These are phyloP conservation scores for Penicillium janthinellum DNA, from an alignment of 2,329 filamentous ascomycete genomes.

Conservation along the genomic window DNA sequence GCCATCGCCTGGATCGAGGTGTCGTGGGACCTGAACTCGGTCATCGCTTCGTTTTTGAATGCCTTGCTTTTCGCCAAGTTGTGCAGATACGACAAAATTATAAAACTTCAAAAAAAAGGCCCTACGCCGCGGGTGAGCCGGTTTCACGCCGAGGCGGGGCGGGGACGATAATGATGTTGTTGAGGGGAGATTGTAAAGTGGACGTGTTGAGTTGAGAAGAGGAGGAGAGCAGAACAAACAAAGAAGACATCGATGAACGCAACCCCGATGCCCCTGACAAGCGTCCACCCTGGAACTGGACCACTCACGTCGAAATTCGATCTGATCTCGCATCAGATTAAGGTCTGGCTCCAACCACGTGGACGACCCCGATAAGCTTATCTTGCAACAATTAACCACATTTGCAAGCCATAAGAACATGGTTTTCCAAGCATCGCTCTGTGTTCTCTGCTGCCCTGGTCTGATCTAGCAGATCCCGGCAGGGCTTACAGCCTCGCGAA, in stretches of 20 bases:
- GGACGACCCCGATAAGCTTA: slow-evolving; percentile 23
- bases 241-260: slow-evolving; percentile 18
- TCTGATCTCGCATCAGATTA: neutral
- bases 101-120: slow-evolving; percentile 19
- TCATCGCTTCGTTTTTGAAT: slow-evolving; percentile 4
- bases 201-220: neutral
- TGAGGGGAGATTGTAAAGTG: neutral
- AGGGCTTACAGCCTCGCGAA: neutral
- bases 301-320: neutral
- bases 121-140: slow-evolving; percentile 22
- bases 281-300: slow-evolving; percentile 12
- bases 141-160: slow-evolving; percentile 21
- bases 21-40: slow-evolving; percentile 1
- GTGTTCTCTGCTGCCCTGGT: neutral
- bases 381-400: slow-evolving; percentile 11
- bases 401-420: slow-evolving; percentile 20
- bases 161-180: slow-evolving; percentile 18
- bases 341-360: slow-evolving; percentile 8
- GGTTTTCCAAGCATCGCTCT: neutral
- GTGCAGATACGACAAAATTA: slow-evolving; percentile 2
- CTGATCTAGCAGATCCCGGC: neutral
- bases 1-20: slow-evolving; percentile 9
- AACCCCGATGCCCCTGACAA: slow-evolving; percentile 21
- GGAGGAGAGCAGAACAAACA: slow-evolving; percentile 14
- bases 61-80: slow-evolving; percentile 3